A percentile compares a stretch with the other conserved stretches of the same genome.
These are phyloP conservation scores for Coprinopsis marcescibilis DNA, from an alignment of 768 basidiomycete species.

Conservation along the genomic window DNA sequence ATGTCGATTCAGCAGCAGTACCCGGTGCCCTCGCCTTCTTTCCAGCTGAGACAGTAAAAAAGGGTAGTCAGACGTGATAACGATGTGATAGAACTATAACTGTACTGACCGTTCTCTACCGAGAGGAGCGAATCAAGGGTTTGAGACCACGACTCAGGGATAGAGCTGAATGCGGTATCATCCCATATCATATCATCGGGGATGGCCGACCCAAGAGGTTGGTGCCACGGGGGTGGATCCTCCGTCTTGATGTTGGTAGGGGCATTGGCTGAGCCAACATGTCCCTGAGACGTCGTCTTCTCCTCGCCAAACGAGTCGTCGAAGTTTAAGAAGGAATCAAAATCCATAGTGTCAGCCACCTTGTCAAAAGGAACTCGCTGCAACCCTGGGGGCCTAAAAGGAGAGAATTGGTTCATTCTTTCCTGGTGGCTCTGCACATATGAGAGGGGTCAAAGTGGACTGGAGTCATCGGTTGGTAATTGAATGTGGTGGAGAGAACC, in stretches of 20 bases:
- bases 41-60: not conserved
- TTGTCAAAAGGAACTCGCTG: constrained; percentile 5
- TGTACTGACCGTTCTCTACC: not conserved
- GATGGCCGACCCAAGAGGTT: not conserved
- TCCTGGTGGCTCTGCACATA: not conserved
- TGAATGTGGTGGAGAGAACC: too few species aligned
- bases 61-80: too few species aligned
- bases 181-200: constrained; percentile 1
- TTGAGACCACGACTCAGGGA: constrained; percentile 8
- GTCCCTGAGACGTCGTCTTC: too few species aligned
- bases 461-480: too few species aligned
- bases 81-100: too few species aligned
- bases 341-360: constrained; percentile 7
- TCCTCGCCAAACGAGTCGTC: not conserved
- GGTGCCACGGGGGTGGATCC: not conserved
- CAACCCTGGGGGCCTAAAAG: not conserved
- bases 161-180: not conserved
- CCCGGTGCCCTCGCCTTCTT: not conserved
- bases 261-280: too few species aligned
- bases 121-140: constrained; percentile 3
- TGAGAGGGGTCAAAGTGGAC: not conserved
- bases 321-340: constrained; percentile 1
- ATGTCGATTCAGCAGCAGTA: not conserved
- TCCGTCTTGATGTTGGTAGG: not conserved
- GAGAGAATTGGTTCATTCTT: not conserved